A percentile compares a stretch with the other conserved stretches of the same genome.
Conservation (phyloP, 768 basidiomycete species). For the Pulveroboletus sp. region DNA sequence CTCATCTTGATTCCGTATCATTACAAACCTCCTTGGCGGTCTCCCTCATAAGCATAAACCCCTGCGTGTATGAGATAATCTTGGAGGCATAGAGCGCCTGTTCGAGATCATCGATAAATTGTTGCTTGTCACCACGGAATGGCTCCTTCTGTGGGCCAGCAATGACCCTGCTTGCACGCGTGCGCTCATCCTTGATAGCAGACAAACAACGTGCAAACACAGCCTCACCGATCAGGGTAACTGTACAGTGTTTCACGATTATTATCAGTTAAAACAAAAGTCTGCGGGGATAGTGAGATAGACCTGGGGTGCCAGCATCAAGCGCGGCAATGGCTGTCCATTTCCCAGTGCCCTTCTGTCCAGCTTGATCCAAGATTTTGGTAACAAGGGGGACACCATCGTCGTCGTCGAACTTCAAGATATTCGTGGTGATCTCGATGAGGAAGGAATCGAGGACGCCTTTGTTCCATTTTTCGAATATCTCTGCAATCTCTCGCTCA, state of each 20-base stretch:
- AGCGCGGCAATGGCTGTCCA: slow-evolving; percentile 98
- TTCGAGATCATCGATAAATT: slow-evolving; percentile 98
- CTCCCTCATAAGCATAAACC: slow-evolving; percentile 99
- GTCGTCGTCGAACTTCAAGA: slow-evolving; percentile 94
- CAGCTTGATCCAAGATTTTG: slow-evolving; percentile 95
- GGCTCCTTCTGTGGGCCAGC: slow-evolving; percentile 86
- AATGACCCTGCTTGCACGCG: slow-evolving; percentile 87
- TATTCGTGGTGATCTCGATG: slow-evolving; percentile 96
- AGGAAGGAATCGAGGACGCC: slow-evolving; percentile 99
- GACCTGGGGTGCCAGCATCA: slow-evolving; percentile 84
- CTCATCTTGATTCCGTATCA: not conserved
- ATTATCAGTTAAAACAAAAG: slow-evolving; percentile 7
- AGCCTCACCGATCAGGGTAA: slow-evolving; percentile 98
- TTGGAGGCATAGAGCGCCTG: slow-evolving; percentile 99
- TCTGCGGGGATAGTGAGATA: slow-evolving; percentile 23
- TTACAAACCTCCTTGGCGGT: slow-evolving; percentile 87
- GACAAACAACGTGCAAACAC: slow-evolving; percentile 99
- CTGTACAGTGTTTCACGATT: slow-evolving; percentile 37
- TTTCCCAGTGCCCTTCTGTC: slow-evolving; percentile 99
- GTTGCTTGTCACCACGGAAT: slow-evolving; percentile 97
- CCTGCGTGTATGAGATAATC: slow-evolving; percentile 99
- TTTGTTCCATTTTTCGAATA: slow-evolving; percentile 95
- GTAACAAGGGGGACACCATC: slow-evolving; percentile 87
- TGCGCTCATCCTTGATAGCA: slow-evolving; percentile 93
- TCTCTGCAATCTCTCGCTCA: slow-evolving; percentile 89